These are phyloP conservation scores for Pachysandra terminalis DNA, from an alignment of 164 flowering plant species.

Conservation along the genomic window DNA sequence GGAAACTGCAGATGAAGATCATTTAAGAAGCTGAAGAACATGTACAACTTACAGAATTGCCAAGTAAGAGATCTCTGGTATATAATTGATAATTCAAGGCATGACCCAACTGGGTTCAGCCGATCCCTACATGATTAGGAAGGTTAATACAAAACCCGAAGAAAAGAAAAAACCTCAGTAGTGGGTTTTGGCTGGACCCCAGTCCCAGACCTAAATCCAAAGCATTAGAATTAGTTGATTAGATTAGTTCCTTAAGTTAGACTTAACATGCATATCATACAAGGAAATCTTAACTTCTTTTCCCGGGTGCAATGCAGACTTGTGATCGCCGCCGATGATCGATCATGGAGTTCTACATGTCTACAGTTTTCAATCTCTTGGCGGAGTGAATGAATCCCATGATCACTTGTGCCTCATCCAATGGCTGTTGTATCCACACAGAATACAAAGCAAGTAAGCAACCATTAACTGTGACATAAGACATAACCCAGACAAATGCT, in stretches of 20 bases:
- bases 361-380: conserved; percentile 28
- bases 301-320: not conserved
- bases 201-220: not conserved
- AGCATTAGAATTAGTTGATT: no score
- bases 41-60: no score
- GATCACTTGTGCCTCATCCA: conserved; percentile 51
- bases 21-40: no score
- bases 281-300: not conserved
- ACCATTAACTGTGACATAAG: not conserved
- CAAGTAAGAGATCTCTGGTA: no score
- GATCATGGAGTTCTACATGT: not conserved
- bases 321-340: not conserved
- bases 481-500: not conserved
- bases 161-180: no score
- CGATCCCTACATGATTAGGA: no score
- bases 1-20: no score
- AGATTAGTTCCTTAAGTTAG: not conserved
- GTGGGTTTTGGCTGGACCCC: not conserved
- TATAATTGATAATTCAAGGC: no score
- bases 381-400: conserved; percentile 42
- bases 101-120: no score
- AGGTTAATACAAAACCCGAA: no score
- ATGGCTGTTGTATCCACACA: conserved; percentile 22
- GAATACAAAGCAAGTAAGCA: not conserved
- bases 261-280: not conserved